These are phyloP conservation scores for Zygosaccharomyces gambellarensis DNA, from an alignment of 805 yeast species.

Conservation along the genomic window DNA sequence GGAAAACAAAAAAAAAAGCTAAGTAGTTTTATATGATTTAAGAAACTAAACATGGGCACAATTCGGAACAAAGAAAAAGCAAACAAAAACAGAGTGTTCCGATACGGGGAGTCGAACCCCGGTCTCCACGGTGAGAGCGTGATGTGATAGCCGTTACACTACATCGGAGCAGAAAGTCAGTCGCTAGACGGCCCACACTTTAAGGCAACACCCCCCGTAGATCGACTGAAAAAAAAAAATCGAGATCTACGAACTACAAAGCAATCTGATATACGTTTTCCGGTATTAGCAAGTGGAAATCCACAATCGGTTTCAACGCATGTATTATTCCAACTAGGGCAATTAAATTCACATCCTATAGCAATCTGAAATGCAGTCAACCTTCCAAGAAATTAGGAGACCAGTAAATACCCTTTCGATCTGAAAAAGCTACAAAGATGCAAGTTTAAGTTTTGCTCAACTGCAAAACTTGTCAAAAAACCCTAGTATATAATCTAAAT, in stretches of 20 bases:
- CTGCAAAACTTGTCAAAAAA: too few relatives aligned
- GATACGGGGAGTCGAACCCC: slow-evolving; percentile 9
- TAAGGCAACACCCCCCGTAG: not conserved
- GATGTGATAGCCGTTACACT: slow-evolving; percentile 8
- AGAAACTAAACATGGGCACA: too few relatives aligned
- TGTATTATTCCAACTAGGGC: not conserved
- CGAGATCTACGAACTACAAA: not conserved
- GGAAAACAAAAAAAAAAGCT: too few relatives aligned
- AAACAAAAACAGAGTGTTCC: not conserved
- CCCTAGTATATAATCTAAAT: too few relatives aligned
- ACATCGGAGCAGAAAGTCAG: not conserved
- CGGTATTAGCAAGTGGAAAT: too few relatives aligned
- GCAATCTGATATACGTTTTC: not conserved
- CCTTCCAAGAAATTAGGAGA: too few relatives aligned
- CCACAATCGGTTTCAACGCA: not conserved
- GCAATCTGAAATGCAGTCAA: not conserved
- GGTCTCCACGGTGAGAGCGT: slow-evolving; percentile 9
- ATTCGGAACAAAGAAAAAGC: too few relatives aligned
- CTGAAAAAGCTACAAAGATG: too few relatives aligned
- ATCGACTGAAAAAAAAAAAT: not conserved
- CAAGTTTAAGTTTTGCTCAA: too few relatives aligned
- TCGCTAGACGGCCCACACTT: too few relatives aligned
- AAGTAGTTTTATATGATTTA: too few relatives aligned
- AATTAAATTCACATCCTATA: not conserved
- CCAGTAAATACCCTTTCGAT: too few relatives aligned